Evolutionary conservation across 2,329 filamentous ascomycete species (phyloP).

Genomic region (Cladosporium sp.): DNA sequence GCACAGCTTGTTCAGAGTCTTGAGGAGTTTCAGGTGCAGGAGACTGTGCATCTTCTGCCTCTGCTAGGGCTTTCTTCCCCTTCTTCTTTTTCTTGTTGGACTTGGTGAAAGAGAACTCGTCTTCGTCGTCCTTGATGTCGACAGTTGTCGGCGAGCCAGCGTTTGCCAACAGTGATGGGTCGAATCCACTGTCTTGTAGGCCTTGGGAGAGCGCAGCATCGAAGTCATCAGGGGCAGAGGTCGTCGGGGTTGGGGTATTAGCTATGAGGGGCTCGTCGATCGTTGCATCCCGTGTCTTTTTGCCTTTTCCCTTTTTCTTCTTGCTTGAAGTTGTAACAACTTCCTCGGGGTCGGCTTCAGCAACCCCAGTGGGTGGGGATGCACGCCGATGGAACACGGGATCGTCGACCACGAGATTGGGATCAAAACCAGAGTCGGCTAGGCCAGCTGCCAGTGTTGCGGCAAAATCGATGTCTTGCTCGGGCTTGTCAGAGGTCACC

Average conservation of each 20-base stretch:
- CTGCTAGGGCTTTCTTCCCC: conserved; percentile 23
- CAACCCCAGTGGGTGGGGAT: conserved; percentile 36
- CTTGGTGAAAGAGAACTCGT: conserved; percentile 39
- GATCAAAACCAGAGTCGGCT: conserved; percentile 50
- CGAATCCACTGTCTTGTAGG: conserved; percentile 37
- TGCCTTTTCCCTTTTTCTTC: conserved; percentile 30
- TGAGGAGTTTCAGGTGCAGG: not conserved
- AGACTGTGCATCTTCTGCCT: not conserved
- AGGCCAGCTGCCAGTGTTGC: conserved; percentile 51
- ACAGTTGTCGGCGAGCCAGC: conserved; percentile 38
- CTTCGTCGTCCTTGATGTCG: conserved; percentile 30
- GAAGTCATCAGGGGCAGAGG: conserved; percentile 33
- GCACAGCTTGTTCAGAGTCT: not conserved
- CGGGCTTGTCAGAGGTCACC: not conserved
- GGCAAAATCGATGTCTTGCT: conserved; percentile 49
- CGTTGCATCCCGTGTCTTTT: not conserved
- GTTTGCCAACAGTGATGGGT: conserved; percentile 41
- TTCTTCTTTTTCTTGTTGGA: conserved; percentile 52
- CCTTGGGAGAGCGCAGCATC: conserved; percentile 41
- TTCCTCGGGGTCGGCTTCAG: conserved; percentile 40
- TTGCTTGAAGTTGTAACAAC: conserved; percentile 33
- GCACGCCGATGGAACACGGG: conserved; percentile 39
- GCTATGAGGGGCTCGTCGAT: not conserved
- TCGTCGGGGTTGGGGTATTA: conserved; percentile 10
- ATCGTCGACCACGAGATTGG: conserved; percentile 48